Evolutionary conservation across 2,329 filamentous ascomycete genomes (phyloP).

Genomic region (Colletotrichum brevisporum): DNA sequence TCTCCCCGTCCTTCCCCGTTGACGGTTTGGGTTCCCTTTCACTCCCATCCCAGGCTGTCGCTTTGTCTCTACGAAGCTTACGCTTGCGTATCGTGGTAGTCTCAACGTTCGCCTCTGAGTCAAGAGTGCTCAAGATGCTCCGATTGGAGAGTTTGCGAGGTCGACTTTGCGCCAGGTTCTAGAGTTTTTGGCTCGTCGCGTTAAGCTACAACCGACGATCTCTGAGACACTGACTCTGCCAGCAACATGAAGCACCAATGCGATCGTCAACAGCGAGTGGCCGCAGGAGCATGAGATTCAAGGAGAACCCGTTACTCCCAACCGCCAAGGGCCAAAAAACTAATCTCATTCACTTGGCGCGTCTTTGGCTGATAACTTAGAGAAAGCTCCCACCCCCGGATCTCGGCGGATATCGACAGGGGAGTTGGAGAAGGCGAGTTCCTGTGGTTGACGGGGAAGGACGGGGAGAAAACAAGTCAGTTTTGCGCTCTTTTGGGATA

Average conservation of each 20-base stretch:
- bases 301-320: too few relatives aligned
- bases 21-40: background rate
- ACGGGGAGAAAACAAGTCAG: conserved; percentile 4
- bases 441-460: conserved; percentile 8
- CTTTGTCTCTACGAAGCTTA: conserved; percentile 1
- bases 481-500: background rate
- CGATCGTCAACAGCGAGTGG: too few relatives aligned
- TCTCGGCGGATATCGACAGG: conserved; percentile 19
- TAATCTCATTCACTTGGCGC: too few relatives aligned
- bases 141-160: background rate
- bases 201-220: background rate
- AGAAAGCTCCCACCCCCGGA: background rate
- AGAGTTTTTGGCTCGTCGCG: background rate
- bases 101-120: background rate
- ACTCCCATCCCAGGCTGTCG: background rate
- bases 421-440: background rate
- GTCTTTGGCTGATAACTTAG: background rate
- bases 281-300: too few relatives aligned
- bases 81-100: background rate
- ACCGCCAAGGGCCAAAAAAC: too few relatives aligned
- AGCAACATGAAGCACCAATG: background rate
- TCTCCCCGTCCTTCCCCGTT: conserved; percentile 27
- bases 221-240: background rate
- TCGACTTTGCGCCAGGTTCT: background rate
- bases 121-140: background rate